phyloP scores from a whole-genome alignment of 2,329 filamentous ascomycete genomes.

The Fusarium sp. region DNA sequence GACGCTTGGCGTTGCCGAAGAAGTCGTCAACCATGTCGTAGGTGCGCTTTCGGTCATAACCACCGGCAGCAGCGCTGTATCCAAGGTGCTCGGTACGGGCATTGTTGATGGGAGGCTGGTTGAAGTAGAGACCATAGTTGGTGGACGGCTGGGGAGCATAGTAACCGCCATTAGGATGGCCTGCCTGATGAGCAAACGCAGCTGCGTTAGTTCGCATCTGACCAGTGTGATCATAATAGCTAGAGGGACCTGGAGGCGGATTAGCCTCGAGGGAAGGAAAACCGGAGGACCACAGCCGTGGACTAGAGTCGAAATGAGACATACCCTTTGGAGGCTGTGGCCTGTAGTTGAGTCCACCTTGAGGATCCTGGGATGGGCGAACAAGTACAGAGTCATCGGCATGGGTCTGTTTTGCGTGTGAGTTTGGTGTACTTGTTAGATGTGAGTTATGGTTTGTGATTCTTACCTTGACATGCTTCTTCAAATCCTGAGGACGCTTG shows the following conservation, averaged over 20 bases:
- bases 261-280: slow-evolving; percentile 54
- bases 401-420: slow-evolving; percentile 69
- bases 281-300: slow-evolving; percentile 12
- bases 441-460: not conserved
- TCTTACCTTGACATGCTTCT: slow-evolving; percentile 93
- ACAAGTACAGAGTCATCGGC: slow-evolving; percentile 88
- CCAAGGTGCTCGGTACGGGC: slow-evolving; percentile 69
- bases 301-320: slow-evolving; percentile 42
- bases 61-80: slow-evolving; percentile 61
- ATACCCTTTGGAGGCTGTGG: slow-evolving; percentile 63
- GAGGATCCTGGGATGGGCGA: slow-evolving; percentile 61
- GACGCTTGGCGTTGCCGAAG: slow-evolving; percentile 91
- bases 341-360: slow-evolving; percentile 65
- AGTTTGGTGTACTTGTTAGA: slow-evolving; percentile 21
- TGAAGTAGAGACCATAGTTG: slow-evolving; percentile 82
- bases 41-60: slow-evolving; percentile 83
- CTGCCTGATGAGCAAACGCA: slow-evolving; percentile 66
- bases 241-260: slow-evolving; percentile 58
- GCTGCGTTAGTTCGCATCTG: slow-evolving; percentile 68
- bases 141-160: slow-evolving; percentile 65
- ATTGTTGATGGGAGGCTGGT: slow-evolving; percentile 65
- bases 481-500: slow-evolving; percentile 97
- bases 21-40: slow-evolving; percentile 93
- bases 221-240: slow-evolving; percentile 72
- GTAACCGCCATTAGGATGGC: slow-evolving; percentile 61